These are phyloP conservation scores for Hypoxylon lienhwacheense DNA, from an alignment of 495 filamentous ascomycete species.

Conservation along the genomic window DNA sequence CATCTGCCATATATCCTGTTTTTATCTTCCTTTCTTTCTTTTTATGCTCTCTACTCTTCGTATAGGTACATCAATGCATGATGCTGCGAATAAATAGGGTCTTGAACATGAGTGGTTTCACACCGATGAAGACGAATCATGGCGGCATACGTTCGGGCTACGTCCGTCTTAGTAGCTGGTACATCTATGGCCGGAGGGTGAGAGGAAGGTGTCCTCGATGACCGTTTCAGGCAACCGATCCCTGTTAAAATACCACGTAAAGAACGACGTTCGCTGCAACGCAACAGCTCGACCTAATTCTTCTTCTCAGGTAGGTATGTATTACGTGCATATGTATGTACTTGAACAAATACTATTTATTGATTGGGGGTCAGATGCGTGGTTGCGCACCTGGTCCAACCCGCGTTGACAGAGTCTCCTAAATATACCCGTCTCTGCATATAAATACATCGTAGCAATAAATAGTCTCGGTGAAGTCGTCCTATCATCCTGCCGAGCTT, in stretches of 20 bases:
- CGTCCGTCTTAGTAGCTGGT: slow-evolving; percentile 13
- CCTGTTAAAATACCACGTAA: slow-evolving; percentile 20
- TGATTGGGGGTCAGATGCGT: slow-evolving; percentile 6
- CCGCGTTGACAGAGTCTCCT: slow-evolving; percentile 6
- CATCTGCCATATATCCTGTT: slow-evolving; percentile 9
- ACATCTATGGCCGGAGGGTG: no score
- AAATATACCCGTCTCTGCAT: no score
- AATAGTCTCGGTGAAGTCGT: no score
- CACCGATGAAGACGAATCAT: slow-evolving; percentile 9
- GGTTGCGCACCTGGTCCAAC: not conserved
- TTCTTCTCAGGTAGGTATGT: slow-evolving; percentile 7
- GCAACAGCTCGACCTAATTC: slow-evolving; percentile 1
- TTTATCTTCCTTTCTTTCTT: slow-evolving; percentile 10
- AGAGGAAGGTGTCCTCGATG: no score
- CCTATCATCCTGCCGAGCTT: slow-evolving; percentile 2
- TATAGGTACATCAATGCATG: slow-evolving; percentile 9
- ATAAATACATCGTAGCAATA: no score
- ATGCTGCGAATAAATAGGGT: slow-evolving; percentile 1
- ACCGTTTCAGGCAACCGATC: slow-evolving; percentile 21
- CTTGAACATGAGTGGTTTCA: slow-evolving; percentile 12
- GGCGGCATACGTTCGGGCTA: slow-evolving; percentile 6
- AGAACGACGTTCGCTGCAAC: not conserved
- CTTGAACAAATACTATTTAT: not conserved
- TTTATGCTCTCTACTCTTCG: not conserved
- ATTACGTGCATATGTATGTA: slow-evolving; percentile 3